Conservation (phyloP, 2,329 filamentous ascomycete species). For the Phyllosticta citrichinensis region DNA sequence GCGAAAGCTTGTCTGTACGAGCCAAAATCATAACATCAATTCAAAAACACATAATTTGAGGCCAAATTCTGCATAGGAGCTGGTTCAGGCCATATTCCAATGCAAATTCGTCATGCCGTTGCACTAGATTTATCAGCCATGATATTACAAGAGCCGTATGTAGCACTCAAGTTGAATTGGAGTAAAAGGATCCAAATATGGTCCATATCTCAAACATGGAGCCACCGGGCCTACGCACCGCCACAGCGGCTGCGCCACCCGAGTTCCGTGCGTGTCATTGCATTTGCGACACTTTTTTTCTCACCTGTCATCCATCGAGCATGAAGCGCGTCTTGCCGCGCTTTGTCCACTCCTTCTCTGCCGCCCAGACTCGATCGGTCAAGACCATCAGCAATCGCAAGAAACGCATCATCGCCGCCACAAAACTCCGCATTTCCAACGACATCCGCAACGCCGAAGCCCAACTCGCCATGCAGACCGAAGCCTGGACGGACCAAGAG, state of each 20-base stretch:
- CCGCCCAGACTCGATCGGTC: neutral
- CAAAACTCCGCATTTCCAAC: neutral
- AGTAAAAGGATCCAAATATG: no score
- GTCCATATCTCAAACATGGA: no score
- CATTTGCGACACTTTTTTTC: conserved; percentile 4
- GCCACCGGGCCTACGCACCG: neutral
- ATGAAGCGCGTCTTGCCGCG: conserved; percentile 7
- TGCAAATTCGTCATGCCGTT: no score
- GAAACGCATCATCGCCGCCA: conserved; percentile 2
- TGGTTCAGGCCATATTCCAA: no score
- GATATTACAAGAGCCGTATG: no score
- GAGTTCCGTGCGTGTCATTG: conserved; percentile 3
- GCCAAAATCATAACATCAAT: conserved; percentile 15
- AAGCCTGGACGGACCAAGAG: conserved; percentile 7
- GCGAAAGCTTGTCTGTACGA: conserved; percentile 75
- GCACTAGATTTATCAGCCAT: no score
- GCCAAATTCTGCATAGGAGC: no score
- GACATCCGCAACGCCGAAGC: neutral
- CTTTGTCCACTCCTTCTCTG: neutral
- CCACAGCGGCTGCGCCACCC: neutral
- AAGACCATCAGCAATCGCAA: conserved; percentile 1
- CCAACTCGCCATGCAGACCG: conserved; percentile 1
- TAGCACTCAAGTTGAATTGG: no score
- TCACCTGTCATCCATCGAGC: neutral
- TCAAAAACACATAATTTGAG: neutral